Evolutionary conservation across 208 protist genomes (phyloP).

Genomic region (Crithidia bombi): DNA sequence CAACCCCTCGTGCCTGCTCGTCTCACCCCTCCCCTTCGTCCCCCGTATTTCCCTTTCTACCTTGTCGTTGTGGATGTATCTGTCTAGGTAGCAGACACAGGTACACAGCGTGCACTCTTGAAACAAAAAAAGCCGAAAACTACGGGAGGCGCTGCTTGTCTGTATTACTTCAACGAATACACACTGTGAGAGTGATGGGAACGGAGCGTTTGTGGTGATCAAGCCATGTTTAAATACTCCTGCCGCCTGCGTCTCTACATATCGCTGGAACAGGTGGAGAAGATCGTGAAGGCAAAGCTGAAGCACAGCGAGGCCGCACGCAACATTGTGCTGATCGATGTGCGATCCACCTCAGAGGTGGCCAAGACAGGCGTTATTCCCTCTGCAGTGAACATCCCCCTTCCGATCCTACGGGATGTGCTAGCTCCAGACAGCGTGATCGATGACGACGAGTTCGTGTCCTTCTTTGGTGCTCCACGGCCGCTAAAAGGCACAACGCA

Average conservation of each 20-base stretch:
- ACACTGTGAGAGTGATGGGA: no score
- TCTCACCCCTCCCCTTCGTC: no score
- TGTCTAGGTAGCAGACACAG: no score
- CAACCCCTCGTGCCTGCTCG: no score
- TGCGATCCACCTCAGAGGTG: slow-evolving; percentile 79
- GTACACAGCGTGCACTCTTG: no score
- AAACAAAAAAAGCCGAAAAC: no score
- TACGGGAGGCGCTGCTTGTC: no score
- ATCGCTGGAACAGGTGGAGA: slow-evolving; percentile 60
- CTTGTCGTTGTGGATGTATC: no score
- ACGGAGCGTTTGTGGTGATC: no score
- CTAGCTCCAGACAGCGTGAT: slow-evolving; percentile 43
- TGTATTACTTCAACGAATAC: no score
- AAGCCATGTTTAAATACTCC: slow-evolving; percentile 38
- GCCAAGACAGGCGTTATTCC: slow-evolving; percentile 69
- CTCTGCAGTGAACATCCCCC: slow-evolving; percentile 68
- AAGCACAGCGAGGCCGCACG: slow-evolving; percentile 18
- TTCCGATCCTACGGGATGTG: slow-evolving; percentile 54
- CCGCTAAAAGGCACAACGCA: slow-evolving; percentile 45
- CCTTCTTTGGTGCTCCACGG: slow-evolving; percentile 48
- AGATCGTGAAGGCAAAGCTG: slow-evolving; percentile 64
- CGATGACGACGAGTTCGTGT: slow-evolving; percentile 56
- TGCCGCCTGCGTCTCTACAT: slow-evolving; percentile 32
- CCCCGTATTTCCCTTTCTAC: no score
- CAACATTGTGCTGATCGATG: slow-evolving; percentile 65